A percentile compares a stretch with the other conserved stretches of the same genome.
phyloP scores from a whole-genome alignment of 2,329 filamentous ascomycete species.

The Alternaria gansuensis region DNA sequence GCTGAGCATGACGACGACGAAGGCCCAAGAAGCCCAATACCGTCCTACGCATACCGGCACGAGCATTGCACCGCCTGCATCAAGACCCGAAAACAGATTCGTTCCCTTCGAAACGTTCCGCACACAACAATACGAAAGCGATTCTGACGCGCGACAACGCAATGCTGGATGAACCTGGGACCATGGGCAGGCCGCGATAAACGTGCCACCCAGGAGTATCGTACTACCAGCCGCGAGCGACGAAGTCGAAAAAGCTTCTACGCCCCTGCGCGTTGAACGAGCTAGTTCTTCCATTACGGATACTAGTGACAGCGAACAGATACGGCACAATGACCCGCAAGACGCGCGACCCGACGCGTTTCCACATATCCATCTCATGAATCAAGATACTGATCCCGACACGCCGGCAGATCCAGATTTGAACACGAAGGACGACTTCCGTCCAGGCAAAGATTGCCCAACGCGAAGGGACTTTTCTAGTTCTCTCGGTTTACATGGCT shows the following conservation, averaged over 20 bases:
- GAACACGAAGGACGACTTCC: background rate
- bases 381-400: background rate
- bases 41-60: background rate
- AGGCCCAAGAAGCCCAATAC: background rate
- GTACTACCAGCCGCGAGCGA: background rate
- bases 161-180: background rate
- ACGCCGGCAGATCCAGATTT: too few species aligned
- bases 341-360: background rate
- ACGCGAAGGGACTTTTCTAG: slow-evolving; percentile 40
- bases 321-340: background rate
- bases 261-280: background rate
- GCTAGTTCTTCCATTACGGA: background rate
- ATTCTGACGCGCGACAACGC: background rate
- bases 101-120: background rate
- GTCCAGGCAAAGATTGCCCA: background rate
- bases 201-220: background rate
- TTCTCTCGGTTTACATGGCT: slow-evolving; percentile 56
- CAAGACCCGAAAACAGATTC: background rate
- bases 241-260: background rate
- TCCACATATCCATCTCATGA: background rate
- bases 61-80: background rate
- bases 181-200: background rate
- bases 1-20: background rate
- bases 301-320: background rate
- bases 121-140: fast-evolving